A percentile compares a stretch with the other conserved stretches of the same genome.
Evolutionary conservation across 306 rosid genomes (phyloP).

Genomic region (Medicago arabica): DNA sequence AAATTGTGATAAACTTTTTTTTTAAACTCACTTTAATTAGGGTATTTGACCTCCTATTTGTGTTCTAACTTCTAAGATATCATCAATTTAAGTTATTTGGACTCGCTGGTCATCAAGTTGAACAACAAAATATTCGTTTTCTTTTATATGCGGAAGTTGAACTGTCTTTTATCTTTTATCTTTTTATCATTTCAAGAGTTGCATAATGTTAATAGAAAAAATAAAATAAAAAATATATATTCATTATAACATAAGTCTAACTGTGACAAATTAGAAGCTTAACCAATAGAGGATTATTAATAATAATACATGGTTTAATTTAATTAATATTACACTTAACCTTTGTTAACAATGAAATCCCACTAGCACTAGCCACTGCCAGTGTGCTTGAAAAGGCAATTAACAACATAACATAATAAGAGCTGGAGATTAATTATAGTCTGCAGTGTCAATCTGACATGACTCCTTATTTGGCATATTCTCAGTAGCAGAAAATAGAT

Average conservation of each 20-base stretch:
- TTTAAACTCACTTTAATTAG: too few species aligned
- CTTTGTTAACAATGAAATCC: slow-evolving; percentile 32
- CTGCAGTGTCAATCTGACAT: slow-evolving; percentile 26
- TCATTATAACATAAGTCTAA: slow-evolving; percentile 15
- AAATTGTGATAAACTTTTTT: too few species aligned
- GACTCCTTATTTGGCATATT: slow-evolving; percentile 47
- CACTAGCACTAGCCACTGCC: slow-evolving; percentile 27
- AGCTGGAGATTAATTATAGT: slow-evolving; percentile 43
- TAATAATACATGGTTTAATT: neutral
- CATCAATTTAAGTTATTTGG: too few species aligned
- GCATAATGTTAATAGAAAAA: too few species aligned
- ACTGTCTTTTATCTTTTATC: too few species aligned
- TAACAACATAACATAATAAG: slow-evolving; percentile 33
- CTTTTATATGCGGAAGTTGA: too few species aligned
- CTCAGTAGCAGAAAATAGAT: slow-evolving; percentile 36
- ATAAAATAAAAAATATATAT: too few species aligned
- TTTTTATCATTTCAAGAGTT: too few species aligned
- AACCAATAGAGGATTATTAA: slow-evolving; percentile 25
- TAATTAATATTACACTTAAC: slow-evolving; percentile 5
- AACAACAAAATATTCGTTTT: too few species aligned
- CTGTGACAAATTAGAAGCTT: slow-evolving; percentile 40
- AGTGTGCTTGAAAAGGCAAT: slow-evolving; percentile 36
- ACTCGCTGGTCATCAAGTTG: too few species aligned
- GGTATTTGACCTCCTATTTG: too few species aligned
- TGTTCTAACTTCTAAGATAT: too few species aligned